A percentile compares a stretch with the other conserved stretches of the same genome.
Evolutionary conservation across 192 early-diverging fungal species (phyloP).

Genomic region (Backusella liffmaniae): DNA sequence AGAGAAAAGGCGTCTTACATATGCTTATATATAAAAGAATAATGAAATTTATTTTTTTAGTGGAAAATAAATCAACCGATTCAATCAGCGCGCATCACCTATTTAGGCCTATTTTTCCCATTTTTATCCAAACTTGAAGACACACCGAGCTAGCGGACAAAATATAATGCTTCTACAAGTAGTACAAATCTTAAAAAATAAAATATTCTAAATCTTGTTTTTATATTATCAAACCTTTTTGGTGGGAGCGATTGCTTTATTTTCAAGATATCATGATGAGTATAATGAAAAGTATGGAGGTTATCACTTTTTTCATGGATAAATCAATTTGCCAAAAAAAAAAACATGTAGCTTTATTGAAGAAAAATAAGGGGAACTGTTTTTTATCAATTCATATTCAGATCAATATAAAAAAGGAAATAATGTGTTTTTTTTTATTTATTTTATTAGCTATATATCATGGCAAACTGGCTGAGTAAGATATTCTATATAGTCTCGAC

Average conservation of each 20-base stretch:
- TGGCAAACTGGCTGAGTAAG: not conserved
- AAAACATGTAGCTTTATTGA: not conserved
- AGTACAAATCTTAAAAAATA: not conserved
- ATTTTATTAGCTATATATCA: not conserved
- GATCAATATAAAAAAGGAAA: not conserved
- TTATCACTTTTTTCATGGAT: not conserved
- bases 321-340: not conserved
- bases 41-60: not conserved
- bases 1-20: not conserved
- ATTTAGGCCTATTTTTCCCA: not conserved
- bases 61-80: constrained; percentile 7
- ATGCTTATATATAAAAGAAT: not conserved
- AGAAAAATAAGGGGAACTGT: not conserved
- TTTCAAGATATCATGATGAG: too few relatives aligned
- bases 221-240: not conserved
- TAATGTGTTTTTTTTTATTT: not conserved
- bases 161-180: not conserved
- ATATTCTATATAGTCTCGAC: not conserved
- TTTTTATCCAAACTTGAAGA: not conserved
- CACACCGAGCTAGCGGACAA: not conserved
- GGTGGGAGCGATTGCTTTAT: not conserved
- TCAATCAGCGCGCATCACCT: not conserved
- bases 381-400: not conserved
- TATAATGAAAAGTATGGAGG: too few relatives aligned
- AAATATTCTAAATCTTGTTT: not conserved